These are phyloP conservation scores for Schizophyllum amplum DNA, from an alignment of 1,284 basidiomycete genomes.

Conservation along the genomic window DNA sequence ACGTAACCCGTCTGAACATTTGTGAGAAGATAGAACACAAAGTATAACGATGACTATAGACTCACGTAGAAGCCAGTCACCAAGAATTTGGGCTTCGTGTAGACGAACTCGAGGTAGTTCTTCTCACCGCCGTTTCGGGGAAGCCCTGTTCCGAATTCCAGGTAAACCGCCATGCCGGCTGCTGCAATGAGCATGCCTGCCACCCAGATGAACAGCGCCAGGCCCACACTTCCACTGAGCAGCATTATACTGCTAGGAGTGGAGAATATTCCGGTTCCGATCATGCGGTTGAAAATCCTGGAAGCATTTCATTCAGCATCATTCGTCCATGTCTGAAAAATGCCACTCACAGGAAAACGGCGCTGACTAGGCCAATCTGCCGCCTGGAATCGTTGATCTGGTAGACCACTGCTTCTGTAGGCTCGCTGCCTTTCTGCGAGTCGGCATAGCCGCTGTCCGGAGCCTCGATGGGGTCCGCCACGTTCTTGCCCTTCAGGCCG, in stretches of 20 bases:
- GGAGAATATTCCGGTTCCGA: conserved; percentile 77
- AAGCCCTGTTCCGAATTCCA: conserved; percentile 64
- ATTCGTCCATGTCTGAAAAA: neutral
- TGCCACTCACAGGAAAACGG: neutral
- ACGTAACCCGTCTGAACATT: conserved; percentile 8
- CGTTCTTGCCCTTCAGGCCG: neutral
- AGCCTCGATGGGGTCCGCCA: neutral
- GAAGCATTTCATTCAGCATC: neutral
- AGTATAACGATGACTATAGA: conserved; percentile 44
- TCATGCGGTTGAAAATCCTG: conserved; percentile 59
- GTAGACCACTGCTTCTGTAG: neutral
- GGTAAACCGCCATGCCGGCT: conserved; percentile 62
- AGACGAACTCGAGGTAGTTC: conserved; percentile 69
- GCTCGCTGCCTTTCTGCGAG: neutral
- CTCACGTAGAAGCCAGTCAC: conserved; percentile 51
- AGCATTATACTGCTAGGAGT: conserved; percentile 63
- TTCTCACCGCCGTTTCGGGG: conserved; percentile 72
- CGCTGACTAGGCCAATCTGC: neutral
- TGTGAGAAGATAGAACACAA: conserved; percentile 12
- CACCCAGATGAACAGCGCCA: conserved; percentile 63
- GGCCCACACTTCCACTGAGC: conserved; percentile 56
- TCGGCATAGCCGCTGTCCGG: neutral
- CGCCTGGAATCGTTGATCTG: neutral
- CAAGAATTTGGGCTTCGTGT: conserved; percentile 52
- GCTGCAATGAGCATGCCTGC: conserved; percentile 56